A percentile compares a stretch with the other conserved stretches of the same genome.
phyloP scores from a whole-genome alignment of 2,329 filamentous ascomycete species.

The Penicillium hordei region DNA sequence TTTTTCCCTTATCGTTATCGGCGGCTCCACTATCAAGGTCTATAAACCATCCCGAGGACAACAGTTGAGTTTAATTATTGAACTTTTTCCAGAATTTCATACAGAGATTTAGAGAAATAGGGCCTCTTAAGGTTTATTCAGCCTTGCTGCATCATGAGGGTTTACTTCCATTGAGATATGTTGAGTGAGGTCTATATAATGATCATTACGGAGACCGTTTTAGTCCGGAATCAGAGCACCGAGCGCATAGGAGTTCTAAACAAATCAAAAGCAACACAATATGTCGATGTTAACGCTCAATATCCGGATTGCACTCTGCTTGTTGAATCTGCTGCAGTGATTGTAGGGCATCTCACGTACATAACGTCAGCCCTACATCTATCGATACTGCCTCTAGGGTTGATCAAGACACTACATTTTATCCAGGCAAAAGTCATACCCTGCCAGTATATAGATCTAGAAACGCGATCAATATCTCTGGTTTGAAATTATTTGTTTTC shows the following conservation, averaged over 20 bases:
- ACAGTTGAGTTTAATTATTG: too few species aligned
- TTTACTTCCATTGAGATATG: background rate
- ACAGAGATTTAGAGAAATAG: too few species aligned
- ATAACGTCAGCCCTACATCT: background rate
- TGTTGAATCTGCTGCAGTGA: rapidly evolving
- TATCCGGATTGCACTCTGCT: rapidly evolving
- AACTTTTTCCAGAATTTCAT: background rate
- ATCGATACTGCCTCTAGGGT: background rate
- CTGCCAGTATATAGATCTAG: too few species aligned
- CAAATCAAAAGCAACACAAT: background rate
- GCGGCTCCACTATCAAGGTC: slow-evolving; percentile 1
- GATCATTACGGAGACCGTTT: background rate
- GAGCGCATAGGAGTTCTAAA: background rate
- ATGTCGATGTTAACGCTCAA: background rate
- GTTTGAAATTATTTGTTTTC: too few species aligned
- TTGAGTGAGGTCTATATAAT: background rate
- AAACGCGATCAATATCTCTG: too few species aligned
- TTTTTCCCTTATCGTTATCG: slow-evolving; percentile 15
- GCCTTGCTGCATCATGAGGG: rapidly evolving
- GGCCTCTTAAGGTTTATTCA: rapidly evolving
- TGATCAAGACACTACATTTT: background rate
- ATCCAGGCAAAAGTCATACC: background rate
- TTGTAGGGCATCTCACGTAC: background rate
- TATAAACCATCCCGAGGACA: background rate
- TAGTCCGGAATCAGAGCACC: background rate